Conservation (phyloP, 2,329 filamentous ascomycete genomes). For the Diaporthe sp. region DNA sequence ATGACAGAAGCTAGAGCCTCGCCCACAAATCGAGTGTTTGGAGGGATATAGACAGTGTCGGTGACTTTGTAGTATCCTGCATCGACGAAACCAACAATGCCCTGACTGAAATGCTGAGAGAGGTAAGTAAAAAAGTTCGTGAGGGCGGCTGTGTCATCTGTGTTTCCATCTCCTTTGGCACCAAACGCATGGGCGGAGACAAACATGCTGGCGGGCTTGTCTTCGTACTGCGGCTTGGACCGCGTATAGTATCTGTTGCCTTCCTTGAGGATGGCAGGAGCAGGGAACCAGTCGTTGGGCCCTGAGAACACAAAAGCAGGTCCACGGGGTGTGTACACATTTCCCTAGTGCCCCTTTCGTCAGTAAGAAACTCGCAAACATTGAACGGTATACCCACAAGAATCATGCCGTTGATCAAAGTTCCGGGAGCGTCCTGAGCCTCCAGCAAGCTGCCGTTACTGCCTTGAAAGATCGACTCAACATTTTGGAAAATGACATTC, state of each 20-base stretch:
- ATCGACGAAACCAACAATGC: constrained; percentile 72
- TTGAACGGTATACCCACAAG: constrained; percentile 24
- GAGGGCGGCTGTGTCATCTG: constrained; percentile 69
- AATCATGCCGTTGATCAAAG: constrained; percentile 32
- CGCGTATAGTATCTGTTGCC: constrained; percentile 58
- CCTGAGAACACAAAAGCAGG: constrained; percentile 64
- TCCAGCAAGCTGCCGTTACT: constrained; percentile 54
- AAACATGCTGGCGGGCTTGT: constrained; percentile 65
- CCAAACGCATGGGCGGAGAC: constrained; percentile 73
- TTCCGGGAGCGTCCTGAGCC: background rate
- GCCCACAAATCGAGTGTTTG: constrained; percentile 69
- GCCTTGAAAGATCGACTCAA: constrained; percentile 53
- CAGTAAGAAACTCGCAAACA: background rate
- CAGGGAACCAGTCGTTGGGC: constrained; percentile 59
- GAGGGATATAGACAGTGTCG: constrained; percentile 64
- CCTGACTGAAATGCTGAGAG: constrained; percentile 55
- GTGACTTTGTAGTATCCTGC: constrained; percentile 74
- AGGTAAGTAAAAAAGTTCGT: constrained; percentile 49
- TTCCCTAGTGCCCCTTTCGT: constrained; percentile 64
- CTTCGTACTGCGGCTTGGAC: constrained; percentile 77
- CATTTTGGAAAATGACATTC: constrained; percentile 59
- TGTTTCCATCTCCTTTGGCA: constrained; percentile 77
- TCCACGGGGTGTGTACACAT: constrained; percentile 69
- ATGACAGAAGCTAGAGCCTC: constrained; percentile 66
- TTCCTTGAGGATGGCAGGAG: constrained; percentile 70